Evolutionary conservation across 179 eudicot genomes (phyloP), one percentile per base, ranked within the genome.

Genomic region (Sideroxylon spinosum): DNA sequence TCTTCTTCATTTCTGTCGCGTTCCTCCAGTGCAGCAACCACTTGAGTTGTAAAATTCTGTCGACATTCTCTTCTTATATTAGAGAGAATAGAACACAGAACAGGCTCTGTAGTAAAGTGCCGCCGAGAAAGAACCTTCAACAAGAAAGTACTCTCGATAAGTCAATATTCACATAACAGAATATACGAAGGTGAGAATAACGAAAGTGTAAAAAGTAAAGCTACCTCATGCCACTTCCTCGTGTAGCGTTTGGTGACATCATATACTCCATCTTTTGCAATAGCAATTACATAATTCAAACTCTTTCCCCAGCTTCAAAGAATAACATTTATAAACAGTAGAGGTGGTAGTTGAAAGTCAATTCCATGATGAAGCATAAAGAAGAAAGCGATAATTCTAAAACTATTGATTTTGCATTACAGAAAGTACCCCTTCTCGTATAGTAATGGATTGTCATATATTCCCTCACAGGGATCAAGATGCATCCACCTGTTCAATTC

Each of bases 161-260:
- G 11, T 77, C 52, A 80, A 71, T 50, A 49, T 32, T 57, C 56
- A 57, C 28, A 65, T 7, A 71, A 23, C 17, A n/a, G 37, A 32
- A 44, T 66, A 22, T 52, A 69, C 28, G 22, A 37, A 37, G 44
- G 5, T 37, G 44, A 37, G 2, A 37, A 3, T 37, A 37, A 37
- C 44, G 4, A 37, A 37, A 37, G 44, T 37, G 3, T 37, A 68
- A 60, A 56, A 32, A 62, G 2, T 6, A 76, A 49, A n/a, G 4
- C 71, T 85, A 95, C 98, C 97, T 91, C 95, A 78, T 86, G 91
- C 98, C 98, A 95, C 80, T 91, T 87, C 80, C 93, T 90, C 71
- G 98, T 93, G 87, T 95, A 95, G 79, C 98, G 98, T 83, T 90
- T 95, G 60, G 98, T 95, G 81, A 93, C 98, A 87, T 95, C 98